Evolutionary conservation across 495 filamentous ascomycete genomes (phyloP).

Genomic region (Achaetomiella virescens): DNA sequence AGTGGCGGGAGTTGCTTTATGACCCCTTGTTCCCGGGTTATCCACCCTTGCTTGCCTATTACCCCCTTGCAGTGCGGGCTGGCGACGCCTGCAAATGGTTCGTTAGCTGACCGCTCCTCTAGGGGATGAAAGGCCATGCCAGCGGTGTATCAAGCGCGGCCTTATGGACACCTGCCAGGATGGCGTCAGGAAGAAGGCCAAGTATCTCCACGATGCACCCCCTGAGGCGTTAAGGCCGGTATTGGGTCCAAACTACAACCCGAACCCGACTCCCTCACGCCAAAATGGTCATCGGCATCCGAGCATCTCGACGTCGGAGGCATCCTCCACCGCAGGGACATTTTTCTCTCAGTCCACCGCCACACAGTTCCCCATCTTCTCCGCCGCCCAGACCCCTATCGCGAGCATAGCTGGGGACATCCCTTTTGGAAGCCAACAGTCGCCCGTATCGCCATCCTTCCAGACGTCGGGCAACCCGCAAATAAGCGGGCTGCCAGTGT

Average conservation of each 20-base stretch:
- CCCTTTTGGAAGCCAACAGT: constrained; percentile 56
- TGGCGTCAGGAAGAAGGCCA: constrained; percentile 96
- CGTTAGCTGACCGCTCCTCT: constrained; percentile 9
- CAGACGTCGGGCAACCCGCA: constrained; percentile 32
- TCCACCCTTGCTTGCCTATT: not conserved
- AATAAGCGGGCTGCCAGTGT: constrained; percentile 24
- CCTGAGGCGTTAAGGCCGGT: constrained; percentile 58
- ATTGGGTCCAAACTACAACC: constrained; percentile 50
- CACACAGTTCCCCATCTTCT: constrained; percentile 33
- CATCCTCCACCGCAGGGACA: constrained; percentile 25
- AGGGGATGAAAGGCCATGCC: constrained; percentile 80
- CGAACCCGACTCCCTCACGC: constrained; percentile 32
- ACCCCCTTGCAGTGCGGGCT: not conserved
- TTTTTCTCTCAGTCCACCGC: constrained; percentile 36
- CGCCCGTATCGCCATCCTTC: constrained; percentile 64
- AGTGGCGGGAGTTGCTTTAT: not conserved
- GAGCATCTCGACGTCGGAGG: constrained; percentile 29
- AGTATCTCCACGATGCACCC: constrained; percentile 95
- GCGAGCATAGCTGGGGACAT: constrained; percentile 39
- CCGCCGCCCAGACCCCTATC: constrained; percentile 22
- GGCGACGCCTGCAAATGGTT: not conserved
- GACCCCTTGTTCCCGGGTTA: not conserved
- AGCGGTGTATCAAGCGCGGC: constrained; percentile 87
- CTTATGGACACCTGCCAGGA: constrained; percentile 88
- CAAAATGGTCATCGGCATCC: constrained; percentile 27